Evolutionary conservation across 2,329 filamentous ascomycete genomes (phyloP).

Genomic region (Aureobasidium sp.): DNA sequence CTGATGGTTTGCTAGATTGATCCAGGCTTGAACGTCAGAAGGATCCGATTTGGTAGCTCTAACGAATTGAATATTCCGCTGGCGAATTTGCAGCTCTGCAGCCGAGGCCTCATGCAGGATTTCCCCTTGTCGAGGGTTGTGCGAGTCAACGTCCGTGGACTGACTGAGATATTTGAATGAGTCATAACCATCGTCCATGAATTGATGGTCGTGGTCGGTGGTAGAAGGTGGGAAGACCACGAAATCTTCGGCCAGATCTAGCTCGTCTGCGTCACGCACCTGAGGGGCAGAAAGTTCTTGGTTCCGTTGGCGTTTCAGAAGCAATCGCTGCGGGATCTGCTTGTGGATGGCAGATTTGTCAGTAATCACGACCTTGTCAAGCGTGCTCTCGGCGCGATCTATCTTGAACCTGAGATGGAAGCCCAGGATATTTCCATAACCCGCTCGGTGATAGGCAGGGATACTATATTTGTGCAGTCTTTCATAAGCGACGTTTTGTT

Average conservation of each 20-base stretch:
- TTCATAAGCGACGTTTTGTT: conserved; percentile 66
- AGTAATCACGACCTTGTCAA: conserved; percentile 27
- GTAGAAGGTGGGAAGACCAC: background rate
- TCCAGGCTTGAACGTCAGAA: conserved; percentile 62
- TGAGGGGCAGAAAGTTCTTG: conserved; percentile 33
- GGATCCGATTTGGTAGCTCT: conserved; percentile 58
- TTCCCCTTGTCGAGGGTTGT: background rate
- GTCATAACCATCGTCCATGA: background rate
- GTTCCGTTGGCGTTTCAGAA: conserved; percentile 34
- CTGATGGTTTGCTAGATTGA: conserved; percentile 72
- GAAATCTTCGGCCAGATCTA: conserved; percentile 4
- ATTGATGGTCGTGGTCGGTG: conserved; percentile 2
- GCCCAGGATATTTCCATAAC: conserved; percentile 64
- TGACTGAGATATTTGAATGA: background rate
- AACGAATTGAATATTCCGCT: conserved; percentile 53
- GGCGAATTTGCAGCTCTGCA: conserved; percentile 30
- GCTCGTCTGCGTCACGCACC: background rate
- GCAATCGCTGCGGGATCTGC: conserved; percentile 25
- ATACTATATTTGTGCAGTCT: conserved; percentile 62
- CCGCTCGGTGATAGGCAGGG: conserved; percentile 61
- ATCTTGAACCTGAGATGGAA: conserved; percentile 52
- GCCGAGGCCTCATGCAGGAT: background rate
- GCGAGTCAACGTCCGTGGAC: background rate
- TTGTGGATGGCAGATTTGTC: background rate
- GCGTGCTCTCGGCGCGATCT: conserved; percentile 53